Percentiles rank a stretch among this genome's conserved stretches.
phyloP scores from a whole-genome alignment of 768 basidiomycete genomes.

The Rossbeevera mucosa region DNA sequence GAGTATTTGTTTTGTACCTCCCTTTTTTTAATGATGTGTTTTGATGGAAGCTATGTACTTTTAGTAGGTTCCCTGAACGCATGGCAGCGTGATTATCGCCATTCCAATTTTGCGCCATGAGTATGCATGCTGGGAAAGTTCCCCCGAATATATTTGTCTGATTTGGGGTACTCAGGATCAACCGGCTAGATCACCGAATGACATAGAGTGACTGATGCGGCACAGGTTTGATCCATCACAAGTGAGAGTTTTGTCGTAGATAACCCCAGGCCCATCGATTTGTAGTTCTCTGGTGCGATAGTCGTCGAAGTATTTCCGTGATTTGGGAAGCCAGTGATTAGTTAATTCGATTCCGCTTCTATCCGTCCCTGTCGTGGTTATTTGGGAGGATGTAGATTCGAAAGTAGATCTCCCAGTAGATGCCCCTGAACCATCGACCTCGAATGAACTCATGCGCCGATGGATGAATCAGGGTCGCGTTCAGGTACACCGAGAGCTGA shows the following conservation, averaged over 20 bases:
- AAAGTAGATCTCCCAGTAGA: slow-evolving; percentile 15
- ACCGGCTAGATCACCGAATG: not conserved
- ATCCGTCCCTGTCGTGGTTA: slow-evolving; percentile 25
- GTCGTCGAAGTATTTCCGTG: slow-evolving; percentile 20
- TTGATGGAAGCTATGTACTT: slow-evolving; percentile 16
- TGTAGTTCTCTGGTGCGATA: slow-evolving; percentile 1
- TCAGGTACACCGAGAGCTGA: slow-evolving; percentile 15
- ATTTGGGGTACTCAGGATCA: slow-evolving; percentile 1
- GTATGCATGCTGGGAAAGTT: not conserved
- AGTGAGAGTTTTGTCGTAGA: not conserved
- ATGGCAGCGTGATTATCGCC: slow-evolving; percentile 3
- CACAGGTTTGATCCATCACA: slow-evolving; percentile 5
- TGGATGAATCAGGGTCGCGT: slow-evolving; percentile 26
- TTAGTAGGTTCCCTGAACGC: slow-evolving; percentile 9
- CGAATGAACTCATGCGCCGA: slow-evolving; percentile 19
- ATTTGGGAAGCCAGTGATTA: slow-evolving; percentile 9
- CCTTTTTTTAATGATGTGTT: slow-evolving; percentile 10
- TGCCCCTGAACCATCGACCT: slow-evolving; percentile 19
- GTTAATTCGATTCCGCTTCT: slow-evolving; percentile 11
- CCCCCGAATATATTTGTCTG: slow-evolving; percentile 7
- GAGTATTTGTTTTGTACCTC: slow-evolving; percentile 17
- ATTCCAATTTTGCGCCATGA: slow-evolving; percentile 3
- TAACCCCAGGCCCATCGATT: not conserved
- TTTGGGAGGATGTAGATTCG: slow-evolving; percentile 13
- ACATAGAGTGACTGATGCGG: not conserved